Percentiles rank a stretch among this genome's conserved stretches.
These are phyloP conservation scores for Trichoderma arundinaceum DNA, from an alignment of 2,329 filamentous ascomycete genomes.

Conservation along the genomic window DNA sequence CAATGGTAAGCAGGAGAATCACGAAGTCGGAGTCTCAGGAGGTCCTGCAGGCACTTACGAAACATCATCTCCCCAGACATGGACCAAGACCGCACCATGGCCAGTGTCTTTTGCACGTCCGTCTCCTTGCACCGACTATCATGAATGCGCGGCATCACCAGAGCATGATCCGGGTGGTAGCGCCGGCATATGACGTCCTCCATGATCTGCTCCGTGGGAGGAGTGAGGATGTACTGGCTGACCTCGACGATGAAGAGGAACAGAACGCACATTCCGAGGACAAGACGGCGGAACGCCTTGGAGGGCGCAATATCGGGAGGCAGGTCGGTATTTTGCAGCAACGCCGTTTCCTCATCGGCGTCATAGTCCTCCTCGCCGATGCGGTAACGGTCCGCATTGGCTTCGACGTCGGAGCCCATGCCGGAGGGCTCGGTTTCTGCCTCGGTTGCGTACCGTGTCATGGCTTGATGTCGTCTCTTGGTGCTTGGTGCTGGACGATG, in stretches of 20 bases:
- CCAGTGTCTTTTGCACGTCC: constrained; percentile 57
- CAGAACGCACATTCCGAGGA: constrained; percentile 45
- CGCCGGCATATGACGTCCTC: constrained; percentile 60
- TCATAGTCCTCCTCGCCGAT: constrained; percentile 1
- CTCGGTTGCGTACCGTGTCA: constrained; percentile 17
- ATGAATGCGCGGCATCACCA: constrained; percentile 38
- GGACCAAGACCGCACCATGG: constrained; percentile 57
- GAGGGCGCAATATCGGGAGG: constrained; percentile 36
- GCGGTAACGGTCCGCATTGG: background rate
- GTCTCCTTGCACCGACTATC: constrained; percentile 57
- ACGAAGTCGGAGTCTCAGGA: constrained; percentile 12
- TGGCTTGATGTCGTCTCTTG: background rate
- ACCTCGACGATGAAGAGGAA: constrained; percentile 53
- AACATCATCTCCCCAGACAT: constrained; percentile 54
- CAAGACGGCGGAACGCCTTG: constrained; percentile 40
- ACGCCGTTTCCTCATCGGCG: constrained; percentile 34
- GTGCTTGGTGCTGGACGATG: background rate
- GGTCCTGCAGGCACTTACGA: constrained; percentile 40
- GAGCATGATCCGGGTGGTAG: constrained; percentile 51
- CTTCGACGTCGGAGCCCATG: constrained; percentile 8
- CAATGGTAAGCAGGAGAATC: background rate
- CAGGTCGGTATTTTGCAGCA: constrained; percentile 35
- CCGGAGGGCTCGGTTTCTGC: constrained; percentile 13
- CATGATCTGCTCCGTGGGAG: constrained; percentile 56
- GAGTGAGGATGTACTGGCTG: constrained; percentile 46